These are phyloP conservation scores for Biscutella laevigata DNA, from an alignment of 441 rosid genomes.

Conservation along the genomic window DNA sequence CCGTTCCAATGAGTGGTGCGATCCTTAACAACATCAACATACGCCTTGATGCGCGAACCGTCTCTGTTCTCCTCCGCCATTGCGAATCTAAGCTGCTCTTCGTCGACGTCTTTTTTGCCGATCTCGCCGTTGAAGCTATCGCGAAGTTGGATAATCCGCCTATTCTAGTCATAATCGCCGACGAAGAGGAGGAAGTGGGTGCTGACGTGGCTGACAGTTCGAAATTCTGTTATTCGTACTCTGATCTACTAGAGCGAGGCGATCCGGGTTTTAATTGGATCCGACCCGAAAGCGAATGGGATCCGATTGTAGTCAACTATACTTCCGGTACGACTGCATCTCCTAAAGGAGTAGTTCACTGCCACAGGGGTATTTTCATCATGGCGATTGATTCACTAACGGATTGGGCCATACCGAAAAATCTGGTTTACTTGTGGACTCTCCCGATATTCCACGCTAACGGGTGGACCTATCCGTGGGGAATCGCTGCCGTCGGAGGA, in stretches of 20 bases:
- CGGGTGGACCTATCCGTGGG: conserved; percentile 68
- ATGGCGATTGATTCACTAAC: conserved; percentile 31
- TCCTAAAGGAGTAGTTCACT: conserved; percentile 57
- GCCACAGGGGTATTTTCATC: conserved; percentile 42
- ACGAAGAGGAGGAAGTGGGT: neutral
- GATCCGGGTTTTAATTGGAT: conserved; percentile 33
- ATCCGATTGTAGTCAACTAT: conserved; percentile 38
- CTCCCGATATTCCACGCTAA: conserved; percentile 60
- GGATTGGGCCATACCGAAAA: conserved; percentile 47
- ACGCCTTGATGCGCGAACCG: conserved; percentile 34
- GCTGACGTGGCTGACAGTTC: neutral
- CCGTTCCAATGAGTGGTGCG: conserved; percentile 58
- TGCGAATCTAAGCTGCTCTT: conserved; percentile 28
- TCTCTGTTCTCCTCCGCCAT: conserved; percentile 33
- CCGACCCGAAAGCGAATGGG: conserved; percentile 38
- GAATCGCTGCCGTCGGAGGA: conserved; percentile 56
- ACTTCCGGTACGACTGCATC: conserved; percentile 62
- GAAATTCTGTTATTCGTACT: conserved; percentile 24
- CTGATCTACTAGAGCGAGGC: conserved; percentile 30
- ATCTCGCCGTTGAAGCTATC: conserved; percentile 31
- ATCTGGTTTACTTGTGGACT: conserved; percentile 54
- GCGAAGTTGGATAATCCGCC: conserved; percentile 27
- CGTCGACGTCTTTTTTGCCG: conserved; percentile 28
- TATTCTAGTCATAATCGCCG: conserved; percentile 27
- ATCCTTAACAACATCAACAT: conserved; percentile 42